phyloP scores from a whole-genome alignment of 495 filamentous ascomycete genomes.

The Sabuloglossum arenarium region DNA sequence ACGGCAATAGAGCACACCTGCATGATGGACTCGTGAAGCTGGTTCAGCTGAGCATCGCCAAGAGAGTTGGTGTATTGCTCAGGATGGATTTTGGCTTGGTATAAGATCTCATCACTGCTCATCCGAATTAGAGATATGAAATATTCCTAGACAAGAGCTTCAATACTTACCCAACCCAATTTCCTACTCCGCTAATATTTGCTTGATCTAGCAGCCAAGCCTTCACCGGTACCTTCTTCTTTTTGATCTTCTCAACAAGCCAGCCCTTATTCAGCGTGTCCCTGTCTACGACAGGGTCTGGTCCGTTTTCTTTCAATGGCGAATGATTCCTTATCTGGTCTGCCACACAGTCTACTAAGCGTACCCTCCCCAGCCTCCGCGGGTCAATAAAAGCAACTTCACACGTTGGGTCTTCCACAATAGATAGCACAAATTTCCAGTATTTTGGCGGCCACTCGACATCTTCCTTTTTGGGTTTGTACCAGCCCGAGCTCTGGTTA shows the following conservation, averaged over 20 bases:
- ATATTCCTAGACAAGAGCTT: not conserved
- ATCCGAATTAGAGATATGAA: not conserved
- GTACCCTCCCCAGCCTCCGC: conserved; percentile 53
- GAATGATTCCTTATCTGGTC: conserved; percentile 52
- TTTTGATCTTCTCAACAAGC: conserved; percentile 42
- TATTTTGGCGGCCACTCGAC: conserved; percentile 72
- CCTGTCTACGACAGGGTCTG: conserved; percentile 74
- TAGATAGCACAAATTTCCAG: conserved; percentile 66
- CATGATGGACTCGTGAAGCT: conserved; percentile 49
- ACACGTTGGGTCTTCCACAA: conserved; percentile 33
- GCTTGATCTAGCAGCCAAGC: conserved; percentile 70
- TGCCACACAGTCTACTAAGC: conserved; percentile 61
- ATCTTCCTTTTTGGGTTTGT: conserved; percentile 33
- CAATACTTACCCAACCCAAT: conserved; percentile 66
- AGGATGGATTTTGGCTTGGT: conserved; percentile 70
- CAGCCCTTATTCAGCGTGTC: conserved; percentile 53
- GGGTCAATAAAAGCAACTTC: conserved; percentile 73
- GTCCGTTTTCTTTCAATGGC: conserved; percentile 76
- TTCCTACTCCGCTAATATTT: conserved; percentile 84
- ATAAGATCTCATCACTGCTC: conserved; percentile 64
- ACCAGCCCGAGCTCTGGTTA: conserved; percentile 53
- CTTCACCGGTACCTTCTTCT: conserved; percentile 68
- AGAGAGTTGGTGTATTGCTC: conserved; percentile 83
- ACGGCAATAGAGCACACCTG: conserved; percentile 64
- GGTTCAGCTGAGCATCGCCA: conserved; percentile 42